Base-by-base conservation (phyloP, 169 alveolate species). In the Plasmodium malariae region DNA sequence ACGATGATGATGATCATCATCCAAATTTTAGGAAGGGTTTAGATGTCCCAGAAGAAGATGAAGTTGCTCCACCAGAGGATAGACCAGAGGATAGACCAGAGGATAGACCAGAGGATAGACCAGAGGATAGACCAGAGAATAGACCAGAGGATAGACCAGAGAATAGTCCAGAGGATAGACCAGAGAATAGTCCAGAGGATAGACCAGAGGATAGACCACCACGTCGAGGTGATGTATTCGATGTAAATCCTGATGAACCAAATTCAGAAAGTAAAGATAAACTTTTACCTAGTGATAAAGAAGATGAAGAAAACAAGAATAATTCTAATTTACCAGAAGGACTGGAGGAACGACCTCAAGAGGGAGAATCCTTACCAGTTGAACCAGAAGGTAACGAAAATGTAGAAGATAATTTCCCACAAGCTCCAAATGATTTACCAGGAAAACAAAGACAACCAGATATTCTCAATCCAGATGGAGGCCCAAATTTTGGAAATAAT, bases 41-140 rank as follows among this genome's bases (percentile, higher is more conserved):
- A 60, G 76, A 36, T 43, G 68, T 43, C 9, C 89, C 89, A 70
- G 55, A 21, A 1, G 88, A 76, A 0, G 26, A 19, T 21, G 88
- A 74, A 1, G n/a, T 9, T 57, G 34, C 59, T 32, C 73, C 88
- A 48, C 54, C 55, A 54, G 72, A 19, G 1, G 54, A 54, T 12
- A 19, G 34, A 48, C 45, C 36, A 57, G 37, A 68, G 5, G 24
- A 12, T 6, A 43, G 2, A 9, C 28, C 37, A 12, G 48, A 14
- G 6, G n/a, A n/a, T 40, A 7, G 14, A 37, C 48, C 40, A 3
- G 62, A 2, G 6, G 17, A n/a, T 17, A 1, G 9, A 6, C 9
- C 26, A 63, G 59, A 40, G 28, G 72, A 1, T 12, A 45, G 5
- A 62, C 72, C 72, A 54, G 63, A 12, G 11, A 9, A 21, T 0